Conservation (phyloP, 2,329 filamentous ascomycete species). For the Exophiala xenobiotica region DNA sequence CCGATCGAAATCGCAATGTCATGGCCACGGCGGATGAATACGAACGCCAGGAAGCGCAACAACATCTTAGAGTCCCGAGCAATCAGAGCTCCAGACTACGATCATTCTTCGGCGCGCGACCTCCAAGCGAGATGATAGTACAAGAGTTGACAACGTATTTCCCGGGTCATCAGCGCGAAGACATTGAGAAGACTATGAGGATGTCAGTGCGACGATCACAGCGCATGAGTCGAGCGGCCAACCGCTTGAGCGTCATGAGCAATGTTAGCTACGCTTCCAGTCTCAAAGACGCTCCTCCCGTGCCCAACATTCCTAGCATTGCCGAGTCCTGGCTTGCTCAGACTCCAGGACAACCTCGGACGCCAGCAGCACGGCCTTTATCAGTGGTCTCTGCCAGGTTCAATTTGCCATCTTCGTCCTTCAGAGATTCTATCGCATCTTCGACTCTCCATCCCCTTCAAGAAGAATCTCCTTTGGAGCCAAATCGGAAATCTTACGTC, state of each 20-base stretch:
- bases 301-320: slow-evolving; percentile 70
- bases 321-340: slow-evolving; percentile 85
- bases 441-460: slow-evolving; percentile 86
- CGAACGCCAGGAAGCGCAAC: slow-evolving; percentile 40
- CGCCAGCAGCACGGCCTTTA: slow-evolving; percentile 52
- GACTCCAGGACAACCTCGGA: slow-evolving; percentile 51
- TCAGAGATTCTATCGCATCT: slow-evolving; percentile 84
- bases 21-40: slow-evolving; percentile 48
- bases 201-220: slow-evolving; percentile 88
- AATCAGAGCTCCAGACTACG: slow-evolving; percentile 42
- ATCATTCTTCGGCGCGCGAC: slow-evolving; percentile 84
- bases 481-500: slow-evolving; percentile 94
- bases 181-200: slow-evolving; percentile 92
- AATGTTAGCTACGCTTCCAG: slow-evolving; percentile 91
- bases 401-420: slow-evolving; percentile 60
- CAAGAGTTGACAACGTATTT: slow-evolving; percentile 97
- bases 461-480: slow-evolving; percentile 83
- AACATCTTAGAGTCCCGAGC: slow-evolving; percentile 19
- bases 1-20: slow-evolving; percentile 37
- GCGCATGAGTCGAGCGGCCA: slow-evolving; percentile 87
- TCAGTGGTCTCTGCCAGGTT: slow-evolving; percentile 56
- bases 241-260: slow-evolving; percentile 88
- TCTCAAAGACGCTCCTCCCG: slow-evolving; percentile 86
- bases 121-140: slow-evolving; percentile 94
- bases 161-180: slow-evolving; percentile 87